Evolutionary conservation across 768 basidiomycete species (phyloP).

Genomic region (Suillus variegatus): DNA sequence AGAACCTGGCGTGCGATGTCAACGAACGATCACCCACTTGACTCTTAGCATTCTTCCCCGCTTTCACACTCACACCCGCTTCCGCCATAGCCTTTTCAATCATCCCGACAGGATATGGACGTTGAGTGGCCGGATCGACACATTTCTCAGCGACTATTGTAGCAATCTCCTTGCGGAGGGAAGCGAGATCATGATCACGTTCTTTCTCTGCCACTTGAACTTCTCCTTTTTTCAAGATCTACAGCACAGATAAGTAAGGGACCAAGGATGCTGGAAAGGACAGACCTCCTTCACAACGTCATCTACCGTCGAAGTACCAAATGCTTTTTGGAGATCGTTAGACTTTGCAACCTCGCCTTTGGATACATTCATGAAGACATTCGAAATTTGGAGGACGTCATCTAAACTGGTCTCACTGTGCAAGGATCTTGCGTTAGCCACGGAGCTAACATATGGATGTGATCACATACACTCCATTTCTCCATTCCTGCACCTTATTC

Average conservation of each 20-base stretch:
- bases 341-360: conserved; percentile 93
- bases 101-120: conserved; percentile 91
- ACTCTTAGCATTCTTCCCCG: conserved; percentile 89
- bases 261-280: neutral
- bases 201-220: conserved; percentile 98
- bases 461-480: conserved; percentile 77
- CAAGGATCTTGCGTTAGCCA: conserved; percentile 8
- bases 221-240: conserved; percentile 97
- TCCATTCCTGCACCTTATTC: conserved; percentile 98
- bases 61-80: conserved; percentile 88
- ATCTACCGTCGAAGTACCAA: conserved; percentile 70
- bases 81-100: conserved; percentile 98
- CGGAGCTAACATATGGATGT: neutral
- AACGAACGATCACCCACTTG: conserved; percentile 55
- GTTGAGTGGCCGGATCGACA: conserved; percentile 87
- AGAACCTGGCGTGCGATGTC: neutral
- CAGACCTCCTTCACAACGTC: conserved; percentile 82
- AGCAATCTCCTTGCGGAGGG: conserved; percentile 86
- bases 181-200: conserved; percentile 83
- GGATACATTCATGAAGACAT: conserved; percentile 94
- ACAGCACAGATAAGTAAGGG: neutral
- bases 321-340: conserved; percentile 90
- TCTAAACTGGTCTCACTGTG: conserved; percentile 87
- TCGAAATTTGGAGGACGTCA: conserved; percentile 94
- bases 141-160: conserved; percentile 95